Evolutionary conservation across 2,329 filamentous ascomycete genomes (phyloP).

Genomic region (Diaporthe australafricana): DNA sequence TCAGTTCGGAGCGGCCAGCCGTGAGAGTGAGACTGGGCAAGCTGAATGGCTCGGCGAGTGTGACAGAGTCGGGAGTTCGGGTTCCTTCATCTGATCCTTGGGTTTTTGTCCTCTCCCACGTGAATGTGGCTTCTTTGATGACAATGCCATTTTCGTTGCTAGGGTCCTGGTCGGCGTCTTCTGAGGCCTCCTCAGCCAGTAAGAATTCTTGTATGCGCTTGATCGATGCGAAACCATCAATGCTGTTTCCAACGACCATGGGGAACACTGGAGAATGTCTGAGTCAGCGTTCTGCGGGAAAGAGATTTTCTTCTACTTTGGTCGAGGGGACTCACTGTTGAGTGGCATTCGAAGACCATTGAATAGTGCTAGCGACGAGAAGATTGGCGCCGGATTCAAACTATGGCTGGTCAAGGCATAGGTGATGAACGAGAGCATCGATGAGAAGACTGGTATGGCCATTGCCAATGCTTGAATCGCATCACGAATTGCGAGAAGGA

Average conservation of each 20-base stretch:
- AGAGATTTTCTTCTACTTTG: background rate
- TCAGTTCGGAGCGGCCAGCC: constrained; percentile 79
- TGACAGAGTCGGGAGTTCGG: constrained; percentile 37
- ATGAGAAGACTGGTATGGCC: constrained; percentile 91
- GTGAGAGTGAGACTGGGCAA: constrained; percentile 75
- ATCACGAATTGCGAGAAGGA: constrained; percentile 85
- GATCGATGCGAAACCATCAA: constrained; percentile 88
- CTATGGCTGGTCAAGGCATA: constrained; percentile 74
- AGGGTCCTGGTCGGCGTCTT: constrained; percentile 70
- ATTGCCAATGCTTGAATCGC: constrained; percentile 86
- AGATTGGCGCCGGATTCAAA: constrained; percentile 81
- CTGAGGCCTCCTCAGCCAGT: constrained; percentile 84
- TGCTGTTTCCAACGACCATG: constrained; percentile 86
- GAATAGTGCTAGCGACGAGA: constrained; percentile 94
- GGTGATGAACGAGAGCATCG: constrained; percentile 94
- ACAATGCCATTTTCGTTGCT: constrained; percentile 77
- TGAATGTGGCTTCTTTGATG: constrained; percentile 80
- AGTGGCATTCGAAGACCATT: constrained; percentile 91
- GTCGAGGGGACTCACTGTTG: constrained; percentile 60
- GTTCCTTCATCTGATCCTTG: constrained; percentile 39
- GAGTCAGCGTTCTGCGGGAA: too few species aligned
- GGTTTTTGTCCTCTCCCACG: constrained; percentile 78
- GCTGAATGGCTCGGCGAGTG: constrained; percentile 73
- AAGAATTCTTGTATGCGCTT: constrained; percentile 90
- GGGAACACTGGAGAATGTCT: constrained; percentile 68